Evolutionary conservation across 2,329 filamentous ascomycete genomes (phyloP).

Genomic region (Neopestalotiopsis clavispora): DNA sequence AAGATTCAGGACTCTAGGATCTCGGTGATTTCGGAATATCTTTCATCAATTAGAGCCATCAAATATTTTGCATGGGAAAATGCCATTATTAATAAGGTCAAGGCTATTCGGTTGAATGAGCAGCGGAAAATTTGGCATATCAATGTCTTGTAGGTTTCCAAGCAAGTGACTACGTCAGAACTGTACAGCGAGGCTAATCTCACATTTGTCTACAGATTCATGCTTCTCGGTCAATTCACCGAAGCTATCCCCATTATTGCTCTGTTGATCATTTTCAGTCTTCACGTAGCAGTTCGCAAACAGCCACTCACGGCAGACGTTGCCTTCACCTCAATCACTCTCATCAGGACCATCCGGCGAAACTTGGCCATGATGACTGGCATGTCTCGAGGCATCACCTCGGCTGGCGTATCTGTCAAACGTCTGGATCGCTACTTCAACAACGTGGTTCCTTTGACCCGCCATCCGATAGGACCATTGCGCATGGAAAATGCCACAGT

Average conservation of each 20-base stretch:
- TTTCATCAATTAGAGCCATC: slow-evolving; percentile 61
- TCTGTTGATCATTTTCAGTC: slow-evolving; percentile 58
- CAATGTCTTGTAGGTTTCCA: slow-evolving; percentile 46
- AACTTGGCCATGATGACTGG: slow-evolving; percentile 56
- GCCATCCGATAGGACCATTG: slow-evolving; percentile 55
- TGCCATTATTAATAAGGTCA: slow-evolving; percentile 55
- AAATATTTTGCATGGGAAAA: slow-evolving; percentile 68
- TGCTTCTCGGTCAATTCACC: slow-evolving; percentile 50
- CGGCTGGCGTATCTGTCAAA: slow-evolving; percentile 52
- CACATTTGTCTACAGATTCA: slow-evolving; percentile 24
- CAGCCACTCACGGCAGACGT: slow-evolving; percentile 57
- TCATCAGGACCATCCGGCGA: slow-evolving; percentile 57
- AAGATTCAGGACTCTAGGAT: slow-evolving; percentile 61
- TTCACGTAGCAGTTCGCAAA: slow-evolving; percentile 53
- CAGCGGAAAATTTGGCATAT: slow-evolving; percentile 60
- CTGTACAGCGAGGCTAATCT: slow-evolving; percentile 11
- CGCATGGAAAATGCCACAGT: slow-evolving; percentile 52
- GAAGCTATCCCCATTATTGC: slow-evolving; percentile 58
- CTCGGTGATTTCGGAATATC: slow-evolving; percentile 62
- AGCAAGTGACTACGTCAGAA: slow-evolving; percentile 24
- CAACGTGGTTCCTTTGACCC: slow-evolving; percentile 51
- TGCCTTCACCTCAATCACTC: slow-evolving; percentile 60
- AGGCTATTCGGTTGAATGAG: slow-evolving; percentile 53
- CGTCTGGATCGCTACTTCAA: slow-evolving; percentile 60
- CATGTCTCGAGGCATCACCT: slow-evolving; percentile 46